Base-by-base conservation (phyloP, 148 eudicot species). In the Vaccinium darrowii region DNA sequence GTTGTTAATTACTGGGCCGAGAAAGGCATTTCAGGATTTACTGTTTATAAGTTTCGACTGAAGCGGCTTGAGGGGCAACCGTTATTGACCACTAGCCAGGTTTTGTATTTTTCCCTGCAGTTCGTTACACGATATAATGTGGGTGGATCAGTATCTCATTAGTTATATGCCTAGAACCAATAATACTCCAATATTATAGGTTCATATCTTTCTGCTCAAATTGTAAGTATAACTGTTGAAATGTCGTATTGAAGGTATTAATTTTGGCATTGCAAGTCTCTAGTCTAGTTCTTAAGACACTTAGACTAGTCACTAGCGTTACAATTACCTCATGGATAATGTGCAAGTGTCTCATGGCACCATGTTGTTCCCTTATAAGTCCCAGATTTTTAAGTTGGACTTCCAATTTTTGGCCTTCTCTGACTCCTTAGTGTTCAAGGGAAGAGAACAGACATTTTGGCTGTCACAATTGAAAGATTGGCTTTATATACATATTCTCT, bases 21-120 rank as follows among this genome's bases (percentile, higher is more conserved):
- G 81, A 90, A 90, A 86, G 99, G 99, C 2, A 86, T 94, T 8
- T 93, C 97, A 27, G 98, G 98, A 3, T 96, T 85, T 65, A 96
- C 95, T 7, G 99, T 96, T 11, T 96, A 76, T 76, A 94, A 96
- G 86, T 96, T 88, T 81, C 88, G 90, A n/a, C 30, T 96, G 84
- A 92, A 92, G 87, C 90, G 98, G 80, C 83, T 93, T 36, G 93
- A 89, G 7, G 98, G 94, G 67, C 99, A 96, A 83, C 95, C 99
- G 69, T 90, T 86, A 30, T 81, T 96, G 91, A 90, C 92, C 51
- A 94, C 99, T 27, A 87, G 87, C 76, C 98, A 96, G 98, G 91
- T 90, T 65, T 84, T 76, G 58, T 39, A 12, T 6, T 14, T 56
- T 73, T 52, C n/a, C 11, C 33, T 33, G 21, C 47, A 25, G 13